Percentiles rank a stretch among this genome's conserved stretches.
Evolutionary conservation across 1,284 basidiomycete genomes (phyloP).

Genomic region (Kalmanozyma brasiliensis): DNA sequence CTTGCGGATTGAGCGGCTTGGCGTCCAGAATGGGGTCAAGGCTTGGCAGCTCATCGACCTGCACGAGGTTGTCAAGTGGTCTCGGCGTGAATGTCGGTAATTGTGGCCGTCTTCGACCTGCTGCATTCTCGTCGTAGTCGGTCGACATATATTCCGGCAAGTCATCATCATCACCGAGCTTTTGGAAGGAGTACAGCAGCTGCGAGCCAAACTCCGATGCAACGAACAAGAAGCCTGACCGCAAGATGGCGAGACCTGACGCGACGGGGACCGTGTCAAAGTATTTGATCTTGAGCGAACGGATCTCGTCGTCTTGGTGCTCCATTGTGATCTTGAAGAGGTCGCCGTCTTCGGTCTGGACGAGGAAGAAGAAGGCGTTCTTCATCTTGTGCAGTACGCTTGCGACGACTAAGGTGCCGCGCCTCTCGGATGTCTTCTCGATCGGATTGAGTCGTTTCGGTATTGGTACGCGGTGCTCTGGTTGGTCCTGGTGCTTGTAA

Average conservation of each 20-base stretch:
- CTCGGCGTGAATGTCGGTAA: slow-evolving; percentile 62
- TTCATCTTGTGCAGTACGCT: slow-evolving; percentile 67
- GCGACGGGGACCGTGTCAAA: slow-evolving; percentile 67
- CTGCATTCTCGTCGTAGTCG: slow-evolving; percentile 54
- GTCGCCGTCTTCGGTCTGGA: slow-evolving; percentile 66
- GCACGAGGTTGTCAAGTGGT: slow-evolving; percentile 62
- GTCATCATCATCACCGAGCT: slow-evolving; percentile 67
- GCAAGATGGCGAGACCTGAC: slow-evolving; percentile 58
- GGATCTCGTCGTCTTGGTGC: slow-evolving; percentile 65
- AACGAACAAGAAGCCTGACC: slow-evolving; percentile 66
- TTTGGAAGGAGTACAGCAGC: slow-evolving; percentile 66
- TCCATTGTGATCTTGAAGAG: slow-evolving; percentile 67
- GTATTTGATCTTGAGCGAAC: slow-evolving; percentile 65
- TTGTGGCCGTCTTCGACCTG: slow-evolving; percentile 31
- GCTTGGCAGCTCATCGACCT: slow-evolving; percentile 59
- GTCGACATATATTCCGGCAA: slow-evolving; percentile 59
- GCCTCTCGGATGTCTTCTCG: slow-evolving; percentile 40
- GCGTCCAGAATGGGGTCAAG: slow-evolving; percentile 66
- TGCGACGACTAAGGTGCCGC: slow-evolving; percentile 61
- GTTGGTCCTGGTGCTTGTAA: slow-evolving; percentile 65
- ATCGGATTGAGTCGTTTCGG: slow-evolving; percentile 60
- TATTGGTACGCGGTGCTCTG: slow-evolving; percentile 66
- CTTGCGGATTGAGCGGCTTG: slow-evolving; percentile 57
- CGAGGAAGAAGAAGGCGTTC: slow-evolving; percentile 65
- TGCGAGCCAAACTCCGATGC: slow-evolving; percentile 62